A percentile compares a stretch with the other conserved stretches of the same genome.
Evolutionary conservation across 306 rosid genomes (phyloP).

Genomic region (Corylus americana): DNA sequence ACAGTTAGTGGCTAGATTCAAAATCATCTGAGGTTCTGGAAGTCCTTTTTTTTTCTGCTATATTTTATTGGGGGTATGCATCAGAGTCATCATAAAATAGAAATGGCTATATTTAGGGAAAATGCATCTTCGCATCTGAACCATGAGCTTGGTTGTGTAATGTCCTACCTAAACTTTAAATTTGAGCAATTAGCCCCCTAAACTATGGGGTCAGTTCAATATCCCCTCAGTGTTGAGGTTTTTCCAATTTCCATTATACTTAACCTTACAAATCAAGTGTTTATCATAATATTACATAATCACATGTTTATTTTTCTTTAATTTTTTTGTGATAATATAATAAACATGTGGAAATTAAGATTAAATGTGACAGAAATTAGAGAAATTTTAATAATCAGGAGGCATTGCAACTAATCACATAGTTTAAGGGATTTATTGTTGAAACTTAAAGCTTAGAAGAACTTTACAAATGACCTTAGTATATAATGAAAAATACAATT

Average conservation of each 20-base stretch:
- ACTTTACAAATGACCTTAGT: neutral
- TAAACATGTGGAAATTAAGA: neutral
- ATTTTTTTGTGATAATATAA: neutral
- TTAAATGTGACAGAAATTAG: neutral
- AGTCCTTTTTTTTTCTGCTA: neutral
- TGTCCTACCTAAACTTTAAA: neutral
- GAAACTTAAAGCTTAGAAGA: neutral
- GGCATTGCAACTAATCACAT: neutral
- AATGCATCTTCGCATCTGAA: too few relatives aligned
- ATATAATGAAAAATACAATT: neutral
- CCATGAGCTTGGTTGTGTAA: neutral
- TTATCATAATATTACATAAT: neutral
- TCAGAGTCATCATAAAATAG: neutral
- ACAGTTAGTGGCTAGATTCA: constrained; percentile 19
- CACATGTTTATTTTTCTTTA: neutral
- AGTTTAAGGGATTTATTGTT: neutral
- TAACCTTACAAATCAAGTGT: neutral
- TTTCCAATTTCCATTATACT: neutral
- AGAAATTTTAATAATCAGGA: neutral
- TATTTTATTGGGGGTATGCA: neutral
- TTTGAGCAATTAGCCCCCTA: neutral
- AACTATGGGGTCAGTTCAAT: neutral
- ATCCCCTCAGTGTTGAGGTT: neutral
- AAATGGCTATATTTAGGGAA: neutral
- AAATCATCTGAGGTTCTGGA: constrained; percentile 1